These are phyloP conservation scores for Dactylellina drechsleri DNA, from an alignment of 2,329 filamentous ascomycete genomes.

Conservation along the genomic window DNA sequence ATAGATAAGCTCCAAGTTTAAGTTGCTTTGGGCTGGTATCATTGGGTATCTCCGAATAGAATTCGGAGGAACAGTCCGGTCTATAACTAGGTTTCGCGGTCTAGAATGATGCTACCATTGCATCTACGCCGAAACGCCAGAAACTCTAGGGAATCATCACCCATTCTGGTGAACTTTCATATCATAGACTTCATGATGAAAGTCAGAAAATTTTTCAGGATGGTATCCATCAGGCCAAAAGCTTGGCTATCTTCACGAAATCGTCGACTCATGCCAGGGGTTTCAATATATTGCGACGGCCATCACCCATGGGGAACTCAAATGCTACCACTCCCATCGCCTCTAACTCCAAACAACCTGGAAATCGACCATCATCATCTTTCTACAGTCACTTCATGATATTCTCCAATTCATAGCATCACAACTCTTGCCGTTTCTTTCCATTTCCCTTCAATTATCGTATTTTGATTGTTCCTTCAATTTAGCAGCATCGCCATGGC, in stretches of 20 bases:
- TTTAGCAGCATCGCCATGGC: conserved; percentile 15
- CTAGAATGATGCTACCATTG: not conserved
- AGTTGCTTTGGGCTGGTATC: no score
- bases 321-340: conserved; percentile 11
- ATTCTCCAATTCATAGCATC: not conserved
- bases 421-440: not conserved
- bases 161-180: conserved; percentile 43
- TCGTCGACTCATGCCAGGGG: not conserved
- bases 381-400: not conserved
- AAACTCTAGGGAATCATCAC: conserved; percentile 5
- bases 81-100: not conserved
- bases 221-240: not conserved
- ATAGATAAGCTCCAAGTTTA: no score
- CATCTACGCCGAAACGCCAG: not conserved
- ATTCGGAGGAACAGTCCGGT: no score
- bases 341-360: not conserved
- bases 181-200: conserved; percentile 8
- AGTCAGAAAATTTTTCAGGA: conserved; percentile 10
- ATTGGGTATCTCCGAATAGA: no score
- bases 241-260: not conserved
- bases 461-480: not conserved
- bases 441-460: not conserved
- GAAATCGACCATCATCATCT: not conserved
- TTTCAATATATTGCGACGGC: conserved; percentile 17
- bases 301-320: conserved; percentile 20